Evolutionary conservation across 169 alveolate species (phyloP).

Genomic region (Cryptosporidium tyzzeri): DNA sequence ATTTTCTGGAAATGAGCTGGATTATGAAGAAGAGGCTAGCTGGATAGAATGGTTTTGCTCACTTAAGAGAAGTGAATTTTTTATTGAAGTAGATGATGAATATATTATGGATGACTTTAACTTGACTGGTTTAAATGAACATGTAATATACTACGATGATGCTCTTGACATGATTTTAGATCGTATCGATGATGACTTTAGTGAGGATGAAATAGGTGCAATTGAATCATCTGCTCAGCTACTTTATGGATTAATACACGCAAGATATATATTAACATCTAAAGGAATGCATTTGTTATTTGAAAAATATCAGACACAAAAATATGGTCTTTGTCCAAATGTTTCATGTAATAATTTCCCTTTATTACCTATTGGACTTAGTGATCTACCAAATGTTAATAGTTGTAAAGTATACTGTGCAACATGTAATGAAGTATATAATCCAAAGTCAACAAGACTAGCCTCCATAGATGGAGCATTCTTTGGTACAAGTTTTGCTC

Average conservation of each 20-base stretch:
- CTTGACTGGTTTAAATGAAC: conserved; percentile 88
- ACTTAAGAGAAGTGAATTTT: conserved; percentile 92
- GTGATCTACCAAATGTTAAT: conserved; percentile 88
- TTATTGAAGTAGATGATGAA: conserved; percentile 94
- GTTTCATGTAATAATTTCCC: conserved; percentile 88
- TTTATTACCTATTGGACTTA: conserved; percentile 91
- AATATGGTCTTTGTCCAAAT: conserved; percentile 91
- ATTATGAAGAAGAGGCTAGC: conserved; percentile 84
- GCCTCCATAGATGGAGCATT: conserved; percentile 92
- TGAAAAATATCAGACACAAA: conserved; percentile 87
- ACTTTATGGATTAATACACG: conserved; percentile 92
- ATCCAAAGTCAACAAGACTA: conserved; percentile 84
- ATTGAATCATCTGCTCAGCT: conserved; percentile 88
- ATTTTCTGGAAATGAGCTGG: conserved; percentile 73
- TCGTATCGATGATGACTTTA: conserved; percentile 85
- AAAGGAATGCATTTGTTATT: conserved; percentile 91
- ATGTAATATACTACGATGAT: conserved; percentile 87
- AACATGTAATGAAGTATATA: conserved; percentile 87
- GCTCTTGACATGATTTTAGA: conserved; percentile 90
- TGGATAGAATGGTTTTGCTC: conserved; percentile 97
- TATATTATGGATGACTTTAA: conserved; percentile 93
- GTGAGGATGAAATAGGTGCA: conserved; percentile 86
- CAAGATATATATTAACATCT: conserved; percentile 90
- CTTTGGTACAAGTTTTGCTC: conserved; percentile 93
- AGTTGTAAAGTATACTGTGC: conserved; percentile 93